These are phyloP conservation scores for Fraxinus americana DNA, from an alignment of 257 asterid species.

Conservation along the genomic window DNA sequence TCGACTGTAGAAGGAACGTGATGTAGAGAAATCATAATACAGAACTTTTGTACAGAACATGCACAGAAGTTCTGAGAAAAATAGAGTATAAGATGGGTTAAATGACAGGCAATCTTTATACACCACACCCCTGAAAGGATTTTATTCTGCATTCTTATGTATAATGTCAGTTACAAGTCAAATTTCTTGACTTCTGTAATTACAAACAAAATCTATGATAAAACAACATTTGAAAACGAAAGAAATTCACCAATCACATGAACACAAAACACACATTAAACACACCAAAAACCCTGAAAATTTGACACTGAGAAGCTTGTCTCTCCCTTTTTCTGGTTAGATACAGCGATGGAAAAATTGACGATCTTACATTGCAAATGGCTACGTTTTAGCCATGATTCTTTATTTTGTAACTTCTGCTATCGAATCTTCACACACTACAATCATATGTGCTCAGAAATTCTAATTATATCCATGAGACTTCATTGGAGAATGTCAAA, in stretches of 20 bases:
- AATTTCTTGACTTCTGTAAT: background rate
- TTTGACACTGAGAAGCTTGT: conserved; percentile 18
- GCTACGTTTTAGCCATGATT: conserved; percentile 19
- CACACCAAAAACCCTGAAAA: conserved; percentile 24
- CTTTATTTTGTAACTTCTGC: conserved; percentile 26
- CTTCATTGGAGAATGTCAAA: conserved; percentile 21
- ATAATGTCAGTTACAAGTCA: background rate
- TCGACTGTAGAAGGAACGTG: background rate
- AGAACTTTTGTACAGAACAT: too few species aligned
- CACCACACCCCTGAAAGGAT: background rate
- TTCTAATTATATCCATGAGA: conserved; percentile 23
- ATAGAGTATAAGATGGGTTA: background rate
- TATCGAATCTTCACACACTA: conserved; percentile 17
- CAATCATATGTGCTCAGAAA: conserved; percentile 19
- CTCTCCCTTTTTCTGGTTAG: conserved; percentile 12
- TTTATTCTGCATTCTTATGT: background rate
- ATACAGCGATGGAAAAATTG: conserved; percentile 14
- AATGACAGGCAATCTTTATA: background rate
- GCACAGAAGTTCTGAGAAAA: background rate
- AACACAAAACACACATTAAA: conserved; percentile 26
- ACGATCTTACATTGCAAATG: conserved; percentile 1
- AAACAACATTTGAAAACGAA: conserved; percentile 16
- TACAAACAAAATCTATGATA: conserved; percentile 43
- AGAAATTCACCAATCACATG: conserved; percentile 15
- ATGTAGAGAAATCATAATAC: background rate